Percentiles rank a stretch among this genome's conserved stretches.
phyloP scores from a whole-genome alignment of 2,329 filamentous ascomycete genomes.

The Microsporum audouinii region DNA sequence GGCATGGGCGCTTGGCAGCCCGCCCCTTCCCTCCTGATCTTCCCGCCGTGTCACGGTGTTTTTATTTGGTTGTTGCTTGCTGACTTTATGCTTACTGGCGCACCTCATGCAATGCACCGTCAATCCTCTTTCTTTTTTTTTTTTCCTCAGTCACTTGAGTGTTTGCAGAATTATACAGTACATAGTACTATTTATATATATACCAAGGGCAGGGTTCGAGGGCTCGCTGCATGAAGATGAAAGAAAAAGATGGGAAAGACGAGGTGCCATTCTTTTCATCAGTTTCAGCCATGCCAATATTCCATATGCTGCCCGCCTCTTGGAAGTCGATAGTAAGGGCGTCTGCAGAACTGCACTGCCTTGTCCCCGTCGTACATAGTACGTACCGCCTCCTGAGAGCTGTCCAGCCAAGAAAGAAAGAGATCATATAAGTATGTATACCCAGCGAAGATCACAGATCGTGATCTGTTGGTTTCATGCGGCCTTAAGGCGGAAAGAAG shows the following conservation, averaged over 20 bases:
- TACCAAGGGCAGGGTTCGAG: no score
- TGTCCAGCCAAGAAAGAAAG: neutral
- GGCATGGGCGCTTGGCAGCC: neutral
- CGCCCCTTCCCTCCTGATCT: neutral
- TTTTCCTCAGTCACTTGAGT: neutral
- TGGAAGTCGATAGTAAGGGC: neutral
- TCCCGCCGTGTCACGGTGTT: neutral
- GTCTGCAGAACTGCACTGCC: neutral
- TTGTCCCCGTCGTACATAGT: neutral
- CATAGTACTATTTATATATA: no score
- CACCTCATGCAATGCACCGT: neutral
- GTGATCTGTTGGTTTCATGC: neutral
- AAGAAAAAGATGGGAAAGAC: no score
- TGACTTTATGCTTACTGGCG: neutral
- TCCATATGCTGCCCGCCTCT: no score
- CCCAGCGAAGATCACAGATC: neutral
- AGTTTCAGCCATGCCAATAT: no score
- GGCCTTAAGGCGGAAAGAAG: neutral
- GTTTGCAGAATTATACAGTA: no score
- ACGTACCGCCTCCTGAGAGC: neutral
- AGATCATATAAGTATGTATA: neutral
- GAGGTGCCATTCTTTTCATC: no score
- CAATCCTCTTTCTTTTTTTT: neutral
- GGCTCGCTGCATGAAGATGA: no score
- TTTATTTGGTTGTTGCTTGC: neutral